Evolutionary conservation across 1,284 basidiomycete genomes (phyloP).

Genomic region (Waitea zeae): DNA sequence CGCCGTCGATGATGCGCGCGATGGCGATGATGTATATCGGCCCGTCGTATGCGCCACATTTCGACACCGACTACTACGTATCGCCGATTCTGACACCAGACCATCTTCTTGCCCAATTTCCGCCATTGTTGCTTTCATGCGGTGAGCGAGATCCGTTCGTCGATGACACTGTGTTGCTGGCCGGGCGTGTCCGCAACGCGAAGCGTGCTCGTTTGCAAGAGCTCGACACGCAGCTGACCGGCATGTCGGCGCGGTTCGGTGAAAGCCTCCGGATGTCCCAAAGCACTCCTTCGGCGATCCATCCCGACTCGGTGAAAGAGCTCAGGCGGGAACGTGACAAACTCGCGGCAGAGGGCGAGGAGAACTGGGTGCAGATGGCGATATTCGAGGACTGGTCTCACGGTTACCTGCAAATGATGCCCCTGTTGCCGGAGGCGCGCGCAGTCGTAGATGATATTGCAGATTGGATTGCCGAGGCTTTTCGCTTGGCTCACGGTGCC

Average conservation of each 20-base stretch:
- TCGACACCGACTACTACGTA: constrained; percentile 87
- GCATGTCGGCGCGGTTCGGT: constrained; percentile 39
- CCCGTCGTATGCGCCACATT: constrained; percentile 82
- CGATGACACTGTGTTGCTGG: constrained; percentile 90
- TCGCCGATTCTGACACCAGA: constrained; percentile 85
- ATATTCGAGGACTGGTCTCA: constrained; percentile 86
- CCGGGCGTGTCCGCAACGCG: constrained; percentile 83
- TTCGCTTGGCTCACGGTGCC: constrained; percentile 18
- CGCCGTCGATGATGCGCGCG: constrained; percentile 92
- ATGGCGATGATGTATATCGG: constrained; percentile 98
- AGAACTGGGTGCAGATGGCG: constrained; percentile 92
- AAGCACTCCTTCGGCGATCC: constrained; percentile 10
- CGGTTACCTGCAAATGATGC: constrained; percentile 89
- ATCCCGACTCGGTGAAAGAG: constrained; percentile 18
- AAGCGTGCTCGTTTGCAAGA: constrained; percentile 69
- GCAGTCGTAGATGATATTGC: constrained; percentile 77
- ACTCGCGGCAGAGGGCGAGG: constrained; percentile 56
- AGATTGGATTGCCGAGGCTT: constrained; percentile 83
- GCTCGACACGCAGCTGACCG: constrained; percentile 33
- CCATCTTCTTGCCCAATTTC: constrained; percentile 78
- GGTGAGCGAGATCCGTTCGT: constrained; percentile 96
- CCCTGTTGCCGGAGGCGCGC: constrained; percentile 70
- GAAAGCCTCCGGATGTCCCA: constrained; percentile 32
- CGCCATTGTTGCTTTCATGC: constrained; percentile 82
- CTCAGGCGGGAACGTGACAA: constrained; percentile 39